These are phyloP conservation scores for Crithidia expoeki DNA, from an alignment of 208 protist genomes.

Conservation along the genomic window DNA sequence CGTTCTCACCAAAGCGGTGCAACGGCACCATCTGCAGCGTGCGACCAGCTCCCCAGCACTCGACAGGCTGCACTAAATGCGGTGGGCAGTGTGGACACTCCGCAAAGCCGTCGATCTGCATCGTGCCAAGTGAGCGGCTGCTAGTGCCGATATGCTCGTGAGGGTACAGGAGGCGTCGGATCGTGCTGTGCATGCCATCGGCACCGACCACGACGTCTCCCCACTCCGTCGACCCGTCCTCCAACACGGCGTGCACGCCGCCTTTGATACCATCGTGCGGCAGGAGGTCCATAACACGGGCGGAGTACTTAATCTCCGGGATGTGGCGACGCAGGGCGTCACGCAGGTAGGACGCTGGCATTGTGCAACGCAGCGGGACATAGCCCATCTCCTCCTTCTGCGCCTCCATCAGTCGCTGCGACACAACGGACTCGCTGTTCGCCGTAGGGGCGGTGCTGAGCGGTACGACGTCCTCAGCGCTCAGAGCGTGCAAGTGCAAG, in stretches of 20 bases:
- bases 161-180: constrained; percentile 82
- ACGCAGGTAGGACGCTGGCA: constrained; percentile 58
- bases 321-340: constrained; percentile 67
- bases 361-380: constrained; percentile 77
- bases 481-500: constrained; percentile 52
- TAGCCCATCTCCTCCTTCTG: constrained; percentile 69
- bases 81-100: constrained; percentile 39
- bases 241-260: constrained; percentile 78
- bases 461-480: constrained; percentile 75
- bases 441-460: constrained; percentile 76
- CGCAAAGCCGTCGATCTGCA: constrained; percentile 82
- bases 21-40: constrained; percentile 54
- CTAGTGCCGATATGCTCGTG: constrained; percentile 72
- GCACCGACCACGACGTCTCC: constrained; percentile 90
- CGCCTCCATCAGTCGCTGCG: constrained; percentile 62
- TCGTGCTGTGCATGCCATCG: constrained; percentile 85
- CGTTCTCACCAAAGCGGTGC: constrained; percentile 45
- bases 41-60: constrained; percentile 63
- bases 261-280: constrained; percentile 86
- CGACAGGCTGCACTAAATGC: constrained; percentile 55
- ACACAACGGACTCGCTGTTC: constrained; percentile 88
- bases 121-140: constrained; percentile 69
- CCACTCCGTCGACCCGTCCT: constrained; percentile 82
- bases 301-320: constrained; percentile 70
- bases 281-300: constrained; percentile 75